phyloP scores from a whole-genome alignment of 306 rosid genomes.

The peach (Prunus persica) region Prunus_persica_NCBIv2 NC_034009.1:25978501-25979000 shows the following conservation, averaged over 20 bases:
- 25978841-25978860: not conserved
- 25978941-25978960: not conserved
- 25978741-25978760: not conserved
- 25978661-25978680: constrained; percentile 64
- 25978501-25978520: constrained; percentile 87
- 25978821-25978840: not conserved
- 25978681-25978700: constrained; percentile 50
- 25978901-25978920: not conserved
- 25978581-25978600: constrained; percentile 56
- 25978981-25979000: constrained; percentile 14
- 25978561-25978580: constrained; percentile 73
- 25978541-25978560: constrained; percentile 52
- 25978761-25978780: not conserved
- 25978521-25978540: constrained; percentile 50
- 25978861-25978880: not conserved
- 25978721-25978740: constrained; percentile 3
- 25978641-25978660: constrained; percentile 65
- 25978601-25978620: constrained; percentile 27
- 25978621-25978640: constrained; percentile 52
- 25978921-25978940: not conserved
- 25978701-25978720: constrained; percentile 34
- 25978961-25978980: constrained; percentile 30
- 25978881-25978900: not conserved
- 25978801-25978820: constrained; percentile 5
- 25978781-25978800: constrained; percentile 7